Evolutionary conservation across 768 basidiomycete genomes (phyloP).

Genomic region (Tricholomella constricta): DNA sequence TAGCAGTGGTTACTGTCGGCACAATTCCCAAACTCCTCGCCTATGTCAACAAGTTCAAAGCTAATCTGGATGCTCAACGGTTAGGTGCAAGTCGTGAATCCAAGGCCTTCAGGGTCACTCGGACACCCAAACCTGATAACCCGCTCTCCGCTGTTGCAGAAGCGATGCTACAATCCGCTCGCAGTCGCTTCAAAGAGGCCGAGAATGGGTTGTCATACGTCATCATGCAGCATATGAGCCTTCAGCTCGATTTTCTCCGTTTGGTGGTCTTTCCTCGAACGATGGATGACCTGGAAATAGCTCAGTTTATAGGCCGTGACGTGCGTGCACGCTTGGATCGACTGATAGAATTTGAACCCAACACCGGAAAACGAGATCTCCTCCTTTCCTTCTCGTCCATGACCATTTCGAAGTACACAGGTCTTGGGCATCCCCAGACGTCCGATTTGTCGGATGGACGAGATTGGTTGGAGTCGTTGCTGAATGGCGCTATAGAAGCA

Average conservation of each 20-base stretch:
- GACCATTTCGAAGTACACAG: conserved; percentile 73
- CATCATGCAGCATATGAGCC: conserved; percentile 73
- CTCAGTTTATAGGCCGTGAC: conserved; percentile 68
- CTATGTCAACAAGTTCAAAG: conserved; percentile 73
- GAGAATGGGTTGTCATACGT: conserved; percentile 60
- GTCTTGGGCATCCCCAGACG: conserved; percentile 51
- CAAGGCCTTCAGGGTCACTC: conserved; percentile 70
- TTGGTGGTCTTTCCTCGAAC: conserved; percentile 78
- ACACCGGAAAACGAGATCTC: conserved; percentile 62
- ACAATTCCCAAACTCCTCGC: conserved; percentile 78
- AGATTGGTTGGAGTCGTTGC: conserved; percentile 61
- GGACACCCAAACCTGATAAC: conserved; percentile 74
- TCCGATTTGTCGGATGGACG: conserved; percentile 42
- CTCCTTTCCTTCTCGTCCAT: conserved; percentile 75
- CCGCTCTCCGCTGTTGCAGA: conserved; percentile 85
- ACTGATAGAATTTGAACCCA: conserved; percentile 49
- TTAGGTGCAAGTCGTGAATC: conserved; percentile 81
- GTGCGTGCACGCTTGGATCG: conserved; percentile 75
- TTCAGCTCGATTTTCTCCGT: conserved; percentile 64
- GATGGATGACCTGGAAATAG: conserved; percentile 77
- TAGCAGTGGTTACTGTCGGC: conserved; percentile 67
- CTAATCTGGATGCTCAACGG: conserved; percentile 70
- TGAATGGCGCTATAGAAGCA: conserved; percentile 65
- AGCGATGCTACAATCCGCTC: conserved; percentile 77
- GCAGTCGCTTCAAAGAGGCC: conserved; percentile 68